Evolutionary conservation across 345 rosid genomes (phyloP).

Genomic region (Streptanthus diversifolius): DNA sequence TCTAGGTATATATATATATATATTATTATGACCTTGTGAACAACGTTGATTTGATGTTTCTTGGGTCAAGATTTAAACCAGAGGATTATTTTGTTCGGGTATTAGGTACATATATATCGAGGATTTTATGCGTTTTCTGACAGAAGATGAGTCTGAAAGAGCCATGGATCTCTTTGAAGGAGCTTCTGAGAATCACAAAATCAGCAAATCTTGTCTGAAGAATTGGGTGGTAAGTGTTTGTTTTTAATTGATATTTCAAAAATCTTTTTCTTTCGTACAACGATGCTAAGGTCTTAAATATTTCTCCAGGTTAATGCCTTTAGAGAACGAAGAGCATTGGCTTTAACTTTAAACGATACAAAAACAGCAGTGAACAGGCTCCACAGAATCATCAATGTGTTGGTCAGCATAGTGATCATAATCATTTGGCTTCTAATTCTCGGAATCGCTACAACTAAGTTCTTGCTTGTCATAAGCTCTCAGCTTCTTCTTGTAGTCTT

Average conservation of each 20-base stretch:
- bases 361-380: conserved; percentile 93
- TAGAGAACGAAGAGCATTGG: conserved; percentile 84
- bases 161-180: conserved; percentile 50
- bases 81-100: background rate
- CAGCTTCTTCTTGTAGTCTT: conserved; percentile 73
- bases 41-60: background rate
- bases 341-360: conserved; percentile 81
- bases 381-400: conserved; percentile 51
- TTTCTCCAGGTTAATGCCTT: conserved; percentile 69
- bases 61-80: background rate
- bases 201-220: conserved; percentile 68
- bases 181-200: conserved; percentile 52
- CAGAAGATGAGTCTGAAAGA: conserved; percentile 64
- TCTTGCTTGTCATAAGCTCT: conserved; percentile 75
- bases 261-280: background rate
- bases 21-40: background rate
- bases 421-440: conserved; percentile 77
- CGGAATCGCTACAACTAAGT: conserved; percentile 72
- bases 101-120: conserved; percentile 61
- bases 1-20: conserved; percentile 54
- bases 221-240: conserved; percentile 77
- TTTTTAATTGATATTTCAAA: background rate
- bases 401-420: conserved; percentile 52
- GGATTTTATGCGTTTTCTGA: conserved; percentile 67
- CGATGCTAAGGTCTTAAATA: background rate